Evolutionary conservation across 306 rosid genomes (phyloP).

Genomic region (Prunus padus): DNA sequence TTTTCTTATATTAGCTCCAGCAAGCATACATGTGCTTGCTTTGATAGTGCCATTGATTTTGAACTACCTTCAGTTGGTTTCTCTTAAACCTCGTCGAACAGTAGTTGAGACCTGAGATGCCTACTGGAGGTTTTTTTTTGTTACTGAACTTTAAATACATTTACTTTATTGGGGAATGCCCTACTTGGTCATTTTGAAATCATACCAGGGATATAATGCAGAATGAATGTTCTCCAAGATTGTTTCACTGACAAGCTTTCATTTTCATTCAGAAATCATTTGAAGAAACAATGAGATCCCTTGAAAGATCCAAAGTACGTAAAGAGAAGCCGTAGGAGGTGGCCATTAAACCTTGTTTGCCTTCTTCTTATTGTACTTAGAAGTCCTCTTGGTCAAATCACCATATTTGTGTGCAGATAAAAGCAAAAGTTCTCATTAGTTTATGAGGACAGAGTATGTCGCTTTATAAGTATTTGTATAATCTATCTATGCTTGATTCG

Average conservation of each 20-base stretch:
- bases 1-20: not conserved
- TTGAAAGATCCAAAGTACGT: slow-evolving; percentile 49
- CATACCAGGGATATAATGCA: not conserved
- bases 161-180: not conserved
- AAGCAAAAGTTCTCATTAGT: not conserved
- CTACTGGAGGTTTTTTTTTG: not conserved
- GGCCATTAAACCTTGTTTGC: not conserved
- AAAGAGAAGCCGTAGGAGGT: slow-evolving; percentile 35
- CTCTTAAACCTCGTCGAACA: not conserved
- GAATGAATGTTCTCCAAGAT: not conserved
- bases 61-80: not conserved
- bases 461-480: not conserved
- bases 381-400: not conserved
- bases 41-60: not conserved
- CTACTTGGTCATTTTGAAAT: not conserved
- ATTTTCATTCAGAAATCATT: slow-evolving; percentile 68
- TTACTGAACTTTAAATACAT: slow-evolving; percentile 3
- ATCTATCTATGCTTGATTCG: too few species aligned
- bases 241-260: slow-evolving; percentile 14
- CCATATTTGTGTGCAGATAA: not conserved
- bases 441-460: not conserved
- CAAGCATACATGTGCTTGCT: not conserved
- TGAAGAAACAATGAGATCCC: slow-evolving; percentile 72
- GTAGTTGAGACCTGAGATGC: not conserved
- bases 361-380: not conserved